Evolutionary conservation across 1,139 yeast species (phyloP).

Genomic region (Geotrichum aggregatum): DNA sequence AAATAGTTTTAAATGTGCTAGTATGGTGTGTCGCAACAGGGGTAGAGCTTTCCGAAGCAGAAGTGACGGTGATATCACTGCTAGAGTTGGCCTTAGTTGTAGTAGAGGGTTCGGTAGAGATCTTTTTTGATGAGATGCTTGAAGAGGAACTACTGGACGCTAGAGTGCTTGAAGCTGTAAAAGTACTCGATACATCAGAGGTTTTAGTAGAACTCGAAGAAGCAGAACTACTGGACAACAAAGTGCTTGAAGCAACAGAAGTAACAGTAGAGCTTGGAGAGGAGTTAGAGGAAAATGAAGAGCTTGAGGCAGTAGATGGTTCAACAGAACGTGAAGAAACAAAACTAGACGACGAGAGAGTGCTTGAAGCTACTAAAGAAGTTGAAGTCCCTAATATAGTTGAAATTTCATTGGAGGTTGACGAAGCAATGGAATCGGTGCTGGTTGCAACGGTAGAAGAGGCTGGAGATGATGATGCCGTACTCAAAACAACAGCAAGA

Average conservation of each 20-base stretch:
- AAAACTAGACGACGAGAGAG: constrained; percentile 31
- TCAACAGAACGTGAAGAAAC: constrained; percentile 53
- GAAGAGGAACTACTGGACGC: too few species aligned
- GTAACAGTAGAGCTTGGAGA: constrained; percentile 13
- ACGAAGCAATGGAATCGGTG: background rate
- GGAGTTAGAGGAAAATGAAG: constrained; percentile 20
- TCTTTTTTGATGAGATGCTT: too few species aligned
- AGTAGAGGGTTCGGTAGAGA: too few species aligned
- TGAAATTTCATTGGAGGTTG: background rate
- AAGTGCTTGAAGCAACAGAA: constrained; percentile 10
- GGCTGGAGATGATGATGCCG: background rate
- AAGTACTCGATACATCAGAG: too few species aligned
- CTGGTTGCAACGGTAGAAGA: background rate
- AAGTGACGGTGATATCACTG: too few species aligned
- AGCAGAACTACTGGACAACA: background rate
- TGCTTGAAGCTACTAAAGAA: background rate
- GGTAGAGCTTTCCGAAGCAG: background rate
- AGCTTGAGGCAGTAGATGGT: constrained; percentile 21
- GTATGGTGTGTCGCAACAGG: background rate
- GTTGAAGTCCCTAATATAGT: background rate
- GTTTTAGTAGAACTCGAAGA: background rate
- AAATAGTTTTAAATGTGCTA: background rate
- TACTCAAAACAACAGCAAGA: too few species aligned
- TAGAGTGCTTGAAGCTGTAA: too few species aligned
- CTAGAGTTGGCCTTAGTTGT: background rate